A percentile compares a stretch with the other conserved stretches of the same genome.
Evolutionary conservation across 169 alveolate species (phyloP).

Genomic region (Cryptosporidium felis): DNA sequence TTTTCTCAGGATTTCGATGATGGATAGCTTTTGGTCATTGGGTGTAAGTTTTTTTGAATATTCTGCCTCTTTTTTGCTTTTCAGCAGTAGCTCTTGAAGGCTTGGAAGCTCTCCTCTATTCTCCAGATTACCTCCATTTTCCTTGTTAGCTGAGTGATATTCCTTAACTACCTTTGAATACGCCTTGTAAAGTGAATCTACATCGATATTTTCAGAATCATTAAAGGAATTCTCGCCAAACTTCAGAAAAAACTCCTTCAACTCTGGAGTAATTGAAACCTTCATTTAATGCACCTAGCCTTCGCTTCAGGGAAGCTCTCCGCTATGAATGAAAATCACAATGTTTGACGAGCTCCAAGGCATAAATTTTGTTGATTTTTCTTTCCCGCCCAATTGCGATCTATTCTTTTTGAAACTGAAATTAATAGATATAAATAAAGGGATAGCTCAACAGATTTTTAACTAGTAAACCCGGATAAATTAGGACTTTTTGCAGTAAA

Average conservation of each 20-base stretch:
- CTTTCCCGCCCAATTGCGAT: no score
- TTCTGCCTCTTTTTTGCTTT: conserved; percentile 32
- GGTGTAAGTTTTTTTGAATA: not conserved
- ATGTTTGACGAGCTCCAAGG: no score
- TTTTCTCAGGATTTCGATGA: conserved; percentile 46
- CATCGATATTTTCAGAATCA: conserved; percentile 38
- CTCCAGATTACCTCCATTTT: not conserved
- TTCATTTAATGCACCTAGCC: conserved; percentile 19
- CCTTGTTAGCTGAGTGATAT: not conserved
- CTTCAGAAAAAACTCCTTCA: conserved; percentile 24
- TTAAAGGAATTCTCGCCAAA: not conserved
- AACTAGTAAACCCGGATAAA: no score
- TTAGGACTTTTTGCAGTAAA: no score
- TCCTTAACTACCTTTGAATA: conserved; percentile 14
- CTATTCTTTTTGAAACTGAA: no score
- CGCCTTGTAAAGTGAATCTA: conserved; percentile 34
- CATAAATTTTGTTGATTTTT: no score
- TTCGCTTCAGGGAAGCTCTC: no score
- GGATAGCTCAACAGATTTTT: no score
- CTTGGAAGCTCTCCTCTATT: conserved; percentile 14
- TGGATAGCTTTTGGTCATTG: conserved; percentile 5
- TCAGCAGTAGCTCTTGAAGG: conserved; percentile 42
- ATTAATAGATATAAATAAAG: no score
- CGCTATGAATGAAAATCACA: no score
- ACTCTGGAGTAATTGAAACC: conserved; percentile 49